A percentile compares a stretch with the other conserved stretches of the same genome.
These are phyloP conservation scores for Ophiostoma sp. DNA, from an alignment of 2,329 filamentous ascomycete genomes.

Conservation along the genomic window DNA sequence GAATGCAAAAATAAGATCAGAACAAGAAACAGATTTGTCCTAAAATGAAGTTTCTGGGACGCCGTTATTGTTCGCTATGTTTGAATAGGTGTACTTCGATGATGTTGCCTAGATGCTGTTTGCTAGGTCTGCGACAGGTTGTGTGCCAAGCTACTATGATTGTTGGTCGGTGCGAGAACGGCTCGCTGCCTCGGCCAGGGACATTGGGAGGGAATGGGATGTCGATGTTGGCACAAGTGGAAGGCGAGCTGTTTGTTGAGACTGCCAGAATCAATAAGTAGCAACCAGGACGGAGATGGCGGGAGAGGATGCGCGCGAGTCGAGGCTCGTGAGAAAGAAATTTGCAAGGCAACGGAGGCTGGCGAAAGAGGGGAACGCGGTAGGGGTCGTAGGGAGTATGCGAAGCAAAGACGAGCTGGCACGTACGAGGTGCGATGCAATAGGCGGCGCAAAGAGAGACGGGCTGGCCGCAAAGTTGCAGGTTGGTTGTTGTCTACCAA, in stretches of 20 bases:
- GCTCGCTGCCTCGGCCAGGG: neutral
- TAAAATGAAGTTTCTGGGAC: no score
- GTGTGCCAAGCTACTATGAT: neutral
- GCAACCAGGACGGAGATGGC: no score
- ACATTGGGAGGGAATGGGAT: neutral
- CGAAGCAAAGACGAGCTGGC: neutral
- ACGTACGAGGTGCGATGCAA: neutral
- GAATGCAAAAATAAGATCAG: neutral
- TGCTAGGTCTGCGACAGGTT: neutral
- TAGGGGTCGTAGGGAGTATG: neutral
- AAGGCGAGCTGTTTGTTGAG: neutral
- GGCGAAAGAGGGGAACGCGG: neutral
- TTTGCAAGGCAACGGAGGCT: neutral
- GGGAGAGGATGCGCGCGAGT: neutral
- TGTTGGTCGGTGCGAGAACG: slow-evolving; percentile 12
- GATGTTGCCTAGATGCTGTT: neutral
- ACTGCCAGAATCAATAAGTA: neutral
- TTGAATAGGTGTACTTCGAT: neutral
- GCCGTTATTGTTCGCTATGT: neutral
- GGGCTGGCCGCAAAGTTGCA: neutral
- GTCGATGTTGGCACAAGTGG: neutral
- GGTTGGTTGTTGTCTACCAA: neutral
- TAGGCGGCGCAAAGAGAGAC: neutral
- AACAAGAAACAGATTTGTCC: neutral
- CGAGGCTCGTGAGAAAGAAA: neutral